These are phyloP conservation scores for Pythium insidiosum DNA, from an alignment of 352 stramenopile species.

Conservation along the genomic window DNA sequence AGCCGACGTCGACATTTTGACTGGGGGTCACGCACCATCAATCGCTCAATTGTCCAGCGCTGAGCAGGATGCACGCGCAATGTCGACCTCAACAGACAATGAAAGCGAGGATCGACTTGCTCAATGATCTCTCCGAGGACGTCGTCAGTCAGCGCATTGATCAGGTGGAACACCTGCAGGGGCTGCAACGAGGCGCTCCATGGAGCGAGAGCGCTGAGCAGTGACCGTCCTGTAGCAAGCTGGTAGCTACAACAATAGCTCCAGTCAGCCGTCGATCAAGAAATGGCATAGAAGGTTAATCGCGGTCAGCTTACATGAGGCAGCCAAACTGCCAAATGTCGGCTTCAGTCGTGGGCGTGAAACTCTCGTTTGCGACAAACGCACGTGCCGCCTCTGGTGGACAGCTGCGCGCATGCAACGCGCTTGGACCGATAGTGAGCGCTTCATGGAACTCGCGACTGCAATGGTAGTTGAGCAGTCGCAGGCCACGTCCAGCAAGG, in stretches of 20 bases:
- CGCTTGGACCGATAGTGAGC: conserved; percentile 15
- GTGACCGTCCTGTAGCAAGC: conserved; percentile 30
- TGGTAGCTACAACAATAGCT: conserved; percentile 38
- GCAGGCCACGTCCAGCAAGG: conserved; percentile 28
- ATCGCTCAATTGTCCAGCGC: conserved; percentile 26
- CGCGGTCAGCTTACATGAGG: conserved; percentile 61
- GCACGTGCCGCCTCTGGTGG: conserved; percentile 40
- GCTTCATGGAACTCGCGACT: conserved; percentile 30
- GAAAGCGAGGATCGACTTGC: conserved; percentile 21
- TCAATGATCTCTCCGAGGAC: conserved; percentile 31
- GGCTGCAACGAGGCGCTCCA: conserved; percentile 27
- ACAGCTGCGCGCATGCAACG: conserved; percentile 21
- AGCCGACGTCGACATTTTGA: too few relatives aligned
- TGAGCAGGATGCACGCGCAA: conserved; percentile 32
- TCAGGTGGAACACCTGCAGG: conserved; percentile 38
- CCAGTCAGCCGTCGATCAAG: too few relatives aligned
- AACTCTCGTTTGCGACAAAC: conserved; percentile 32
- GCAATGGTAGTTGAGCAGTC: conserved; percentile 32
- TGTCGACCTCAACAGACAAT: conserved; percentile 30
- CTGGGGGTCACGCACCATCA: too few relatives aligned
- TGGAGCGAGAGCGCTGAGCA: conserved; percentile 35
- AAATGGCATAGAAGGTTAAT: too few relatives aligned
- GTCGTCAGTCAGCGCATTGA: conserved; percentile 44
- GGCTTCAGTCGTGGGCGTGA: conserved; percentile 31
- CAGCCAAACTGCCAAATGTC: conserved; percentile 79